Evolutionary conservation across 2,329 filamentous ascomycete species (phyloP).

Genomic region (Cephalotrichum gorgonifer): DNA sequence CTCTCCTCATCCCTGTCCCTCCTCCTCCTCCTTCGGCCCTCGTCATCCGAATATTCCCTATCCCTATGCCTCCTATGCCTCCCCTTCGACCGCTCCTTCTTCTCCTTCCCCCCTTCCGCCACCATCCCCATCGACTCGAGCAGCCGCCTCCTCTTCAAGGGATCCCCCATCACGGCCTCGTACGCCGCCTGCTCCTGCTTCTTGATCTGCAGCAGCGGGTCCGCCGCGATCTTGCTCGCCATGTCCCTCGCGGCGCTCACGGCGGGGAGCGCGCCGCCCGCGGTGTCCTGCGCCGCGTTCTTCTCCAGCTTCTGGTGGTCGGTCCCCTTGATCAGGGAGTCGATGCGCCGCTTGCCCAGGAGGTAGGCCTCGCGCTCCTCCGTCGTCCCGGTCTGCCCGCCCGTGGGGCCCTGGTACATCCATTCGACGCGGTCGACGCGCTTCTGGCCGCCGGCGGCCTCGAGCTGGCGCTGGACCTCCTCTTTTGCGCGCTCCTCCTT

Average conservation of each 20-base stretch:
- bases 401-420: slow-evolving; percentile 90
- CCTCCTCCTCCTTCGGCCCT: neutral
- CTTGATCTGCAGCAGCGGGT: slow-evolving; percentile 89
- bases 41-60: neutral
- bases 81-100: neutral
- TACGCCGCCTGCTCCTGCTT: slow-evolving; percentile 78
- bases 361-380: slow-evolving; percentile 94
- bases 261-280: slow-evolving; percentile 16
- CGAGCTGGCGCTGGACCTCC: slow-evolving; percentile 81
- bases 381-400: slow-evolving; percentile 61
- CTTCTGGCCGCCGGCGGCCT: slow-evolving; percentile 75
- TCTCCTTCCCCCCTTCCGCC: slow-evolving; percentile 27
- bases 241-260: slow-evolving; percentile 62
- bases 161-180: slow-evolving; percentile 70
- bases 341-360: slow-evolving; percentile 84
- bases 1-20: neutral
- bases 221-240: slow-evolving; percentile 76
- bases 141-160: slow-evolving; percentile 55
- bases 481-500: slow-evolving; percentile 89
- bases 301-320: slow-evolving; percentile 77
- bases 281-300: slow-evolving; percentile 47
- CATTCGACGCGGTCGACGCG: slow-evolving; percentile 81
- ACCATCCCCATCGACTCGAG: slow-evolving; percentile 52
- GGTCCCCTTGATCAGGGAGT: slow-evolving; percentile 67
- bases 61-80: slow-evolving; percentile 2